Percentiles rank a stretch among this genome's conserved stretches.
These are phyloP conservation scores for Tulasnella sp. DNA, from an alignment of 768 basidiomycete genomes.

Conservation along the genomic window DNA sequence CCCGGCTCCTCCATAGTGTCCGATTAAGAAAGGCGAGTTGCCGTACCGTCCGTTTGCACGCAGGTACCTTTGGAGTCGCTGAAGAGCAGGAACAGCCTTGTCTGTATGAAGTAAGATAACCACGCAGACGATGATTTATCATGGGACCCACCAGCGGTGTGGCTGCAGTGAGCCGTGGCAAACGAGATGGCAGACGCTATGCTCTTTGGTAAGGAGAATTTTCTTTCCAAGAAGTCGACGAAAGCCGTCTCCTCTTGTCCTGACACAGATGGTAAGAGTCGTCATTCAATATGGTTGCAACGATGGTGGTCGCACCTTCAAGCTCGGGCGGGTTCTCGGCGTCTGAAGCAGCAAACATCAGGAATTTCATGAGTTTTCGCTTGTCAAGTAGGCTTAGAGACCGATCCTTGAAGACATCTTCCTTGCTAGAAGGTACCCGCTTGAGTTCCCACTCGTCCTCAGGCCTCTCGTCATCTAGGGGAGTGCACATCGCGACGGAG, in stretches of 20 bases:
- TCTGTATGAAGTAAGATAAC: slow-evolving; percentile 47
- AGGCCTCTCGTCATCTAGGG: slow-evolving; percentile 34
- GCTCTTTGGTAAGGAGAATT: slow-evolving; percentile 59
- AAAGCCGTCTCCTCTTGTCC: slow-evolving; percentile 58
- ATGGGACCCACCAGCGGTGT: slow-evolving; percentile 51
- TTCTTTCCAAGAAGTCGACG: slow-evolving; percentile 56
- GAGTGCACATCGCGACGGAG: slow-evolving; percentile 57
- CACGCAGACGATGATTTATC: background rate
- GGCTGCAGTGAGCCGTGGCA: slow-evolving; percentile 69
- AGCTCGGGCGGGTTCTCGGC: slow-evolving; percentile 52
- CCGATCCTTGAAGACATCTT: slow-evolving; percentile 86
- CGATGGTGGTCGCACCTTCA: slow-evolving; percentile 37
- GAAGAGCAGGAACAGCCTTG: slow-evolving; percentile 57
- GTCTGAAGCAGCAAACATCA: slow-evolving; percentile 74
- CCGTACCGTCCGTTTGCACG: slow-evolving; percentile 83
- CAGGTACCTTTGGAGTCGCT: slow-evolving; percentile 69
- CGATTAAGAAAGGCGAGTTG: slow-evolving; percentile 82
- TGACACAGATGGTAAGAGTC: slow-evolving; percentile 41
- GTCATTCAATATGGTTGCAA: background rate
- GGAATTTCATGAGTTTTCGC: slow-evolving; percentile 85
- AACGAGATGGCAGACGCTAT: slow-evolving; percentile 64
- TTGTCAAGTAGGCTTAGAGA: slow-evolving; percentile 77
- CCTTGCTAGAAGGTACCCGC: slow-evolving; percentile 84
- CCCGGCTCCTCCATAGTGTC: slow-evolving; percentile 89
- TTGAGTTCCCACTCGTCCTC: slow-evolving; percentile 41